A percentile compares a stretch with the other conserved stretches of the same genome.
phyloP scores from a whole-genome alignment of 352 stramenopile species.

The Pythium phragmiticola region DNA sequence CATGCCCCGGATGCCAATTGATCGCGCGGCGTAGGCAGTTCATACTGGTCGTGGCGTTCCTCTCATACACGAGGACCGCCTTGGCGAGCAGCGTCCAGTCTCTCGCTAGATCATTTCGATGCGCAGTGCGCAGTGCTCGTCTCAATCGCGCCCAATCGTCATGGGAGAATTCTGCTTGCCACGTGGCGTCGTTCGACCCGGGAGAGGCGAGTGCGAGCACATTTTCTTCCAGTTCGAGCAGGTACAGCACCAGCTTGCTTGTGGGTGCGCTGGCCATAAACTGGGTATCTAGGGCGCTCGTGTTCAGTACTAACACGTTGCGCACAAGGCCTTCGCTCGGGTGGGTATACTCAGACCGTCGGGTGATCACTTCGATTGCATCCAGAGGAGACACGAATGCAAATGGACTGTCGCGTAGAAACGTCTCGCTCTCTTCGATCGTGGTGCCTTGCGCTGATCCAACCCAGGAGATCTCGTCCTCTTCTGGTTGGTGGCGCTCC shows the following conservation, averaged over 20 bases:
- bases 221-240: constrained; percentile 22
- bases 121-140: not conserved
- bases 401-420: constrained; percentile 13
- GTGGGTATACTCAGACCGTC: not conserved
- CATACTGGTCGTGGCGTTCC: constrained; percentile 18
- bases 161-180: constrained; percentile 2
- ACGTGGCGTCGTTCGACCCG: constrained; percentile 18
- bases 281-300: not conserved
- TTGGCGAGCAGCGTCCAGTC: constrained; percentile 27
- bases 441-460: not conserved
- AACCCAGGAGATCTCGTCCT: not conserved
- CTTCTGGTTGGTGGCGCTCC: not conserved
- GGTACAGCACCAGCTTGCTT: not conserved
- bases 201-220: constrained; percentile 2
- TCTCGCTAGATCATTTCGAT: constrained; percentile 16
- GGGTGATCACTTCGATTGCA: not conserved
- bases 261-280: not conserved
- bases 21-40: constrained; percentile 34
- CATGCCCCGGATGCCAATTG: constrained; percentile 26
- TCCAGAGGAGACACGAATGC: constrained; percentile 15
- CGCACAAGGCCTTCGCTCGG: constrained; percentile 1
- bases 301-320: not conserved
- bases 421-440: constrained; percentile 1
- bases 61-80: constrained; percentile 10
- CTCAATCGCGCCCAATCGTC: constrained; percentile 27